phyloP scores from a whole-genome alignment of 768 basidiomycete genomes.

The Mycena leptocephala region DNA sequence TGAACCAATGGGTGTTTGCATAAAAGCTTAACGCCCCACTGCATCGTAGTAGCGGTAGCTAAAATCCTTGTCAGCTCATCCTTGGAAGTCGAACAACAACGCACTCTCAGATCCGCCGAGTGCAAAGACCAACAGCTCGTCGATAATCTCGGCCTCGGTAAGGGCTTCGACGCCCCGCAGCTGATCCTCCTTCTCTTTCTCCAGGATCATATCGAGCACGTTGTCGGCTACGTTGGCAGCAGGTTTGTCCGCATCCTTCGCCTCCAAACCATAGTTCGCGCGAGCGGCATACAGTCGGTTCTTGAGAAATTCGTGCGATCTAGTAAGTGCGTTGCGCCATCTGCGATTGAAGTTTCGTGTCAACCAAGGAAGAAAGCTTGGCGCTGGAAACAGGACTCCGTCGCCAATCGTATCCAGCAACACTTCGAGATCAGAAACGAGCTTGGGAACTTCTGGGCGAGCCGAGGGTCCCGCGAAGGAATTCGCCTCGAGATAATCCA shows the following conservation, averaged over 20 bases:
- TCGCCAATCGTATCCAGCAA: slow-evolving; percentile 19
- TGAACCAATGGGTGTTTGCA: slow-evolving; percentile 17
- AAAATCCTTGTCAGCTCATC: too few species aligned
- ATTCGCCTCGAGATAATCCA: not conserved
- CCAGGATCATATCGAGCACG: slow-evolving; percentile 19
- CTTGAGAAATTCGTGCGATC: not conserved
- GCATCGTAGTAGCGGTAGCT: slow-evolving; percentile 25
- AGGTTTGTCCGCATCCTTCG: not conserved
- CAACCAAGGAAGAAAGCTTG: slow-evolving; percentile 3
- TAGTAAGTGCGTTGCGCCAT: slow-evolving; percentile 2
- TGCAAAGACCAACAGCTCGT: slow-evolving; percentile 9
- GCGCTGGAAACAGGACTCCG: slow-evolving; percentile 1
- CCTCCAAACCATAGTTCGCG: not conserved
- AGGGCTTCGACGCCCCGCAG: not conserved
- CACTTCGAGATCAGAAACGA: slow-evolving; percentile 8
- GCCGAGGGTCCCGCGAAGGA: not conserved
- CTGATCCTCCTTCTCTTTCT: slow-evolving; percentile 7
- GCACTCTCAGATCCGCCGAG: slow-evolving; percentile 23
- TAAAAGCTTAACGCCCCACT: slow-evolving; percentile 24
- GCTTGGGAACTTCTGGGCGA: slow-evolving; percentile 2
- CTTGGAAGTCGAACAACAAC: not conserved
- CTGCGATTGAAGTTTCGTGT: slow-evolving; percentile 21
- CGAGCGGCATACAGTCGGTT: not conserved
- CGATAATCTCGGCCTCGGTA: slow-evolving; percentile 15
- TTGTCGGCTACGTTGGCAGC: slow-evolving; percentile 11